Base-by-base conservation (phyloP, 768 basidiomycete species). In the Lentinus tigrinus region DNA sequence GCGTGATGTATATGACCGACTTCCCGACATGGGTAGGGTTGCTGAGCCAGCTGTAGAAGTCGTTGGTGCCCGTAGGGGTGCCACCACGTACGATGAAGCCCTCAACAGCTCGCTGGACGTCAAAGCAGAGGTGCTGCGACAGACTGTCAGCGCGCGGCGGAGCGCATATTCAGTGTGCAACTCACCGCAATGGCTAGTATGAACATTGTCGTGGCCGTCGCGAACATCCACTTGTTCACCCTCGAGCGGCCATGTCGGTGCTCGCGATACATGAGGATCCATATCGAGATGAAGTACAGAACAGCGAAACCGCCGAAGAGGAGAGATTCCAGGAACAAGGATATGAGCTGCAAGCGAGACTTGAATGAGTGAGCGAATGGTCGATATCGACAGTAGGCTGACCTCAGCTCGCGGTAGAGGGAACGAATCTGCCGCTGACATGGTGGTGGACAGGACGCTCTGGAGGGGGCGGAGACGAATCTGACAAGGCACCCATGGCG, bases 1-100 rank as follows among this genome's bases (percentile, higher is more conserved):
- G 54, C 13, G 49, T 52, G 42, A 51, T 31, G 31, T 55, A 60
- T 1, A 60, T 37, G 24, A 52, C 37, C 16, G 34, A 42, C 39
- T 44, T 60, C 9, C 40, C 44, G 34, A 55, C 46, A 14, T 54
- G 34, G 4, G 48, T 50, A 17, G 58, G 58, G 36, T 54, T 42
- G 24, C 28, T 54, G 13, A 55, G 21, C 4, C 24, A 19, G 14
- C 7, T n/a, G 46, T 46, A 55, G 43, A 31, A 56, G 42, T 51
- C 48, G 8, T 28, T 28, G 19, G 27, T 36, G 37, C 28, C 58
- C 19, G 13, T 40, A 3, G 40, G 52, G n/a, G 19, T 59, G 0
- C 40, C 52, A 17, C 21, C 52, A 37, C 37, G 19, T 1, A 24
- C 19, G 27, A 60, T 50, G 36, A 60, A 60, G 26, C 48, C 59